Evolutionary conservation across 805 yeast genomes (phyloP).

Genomic region (Saccharomycopsis amapae): DNA sequence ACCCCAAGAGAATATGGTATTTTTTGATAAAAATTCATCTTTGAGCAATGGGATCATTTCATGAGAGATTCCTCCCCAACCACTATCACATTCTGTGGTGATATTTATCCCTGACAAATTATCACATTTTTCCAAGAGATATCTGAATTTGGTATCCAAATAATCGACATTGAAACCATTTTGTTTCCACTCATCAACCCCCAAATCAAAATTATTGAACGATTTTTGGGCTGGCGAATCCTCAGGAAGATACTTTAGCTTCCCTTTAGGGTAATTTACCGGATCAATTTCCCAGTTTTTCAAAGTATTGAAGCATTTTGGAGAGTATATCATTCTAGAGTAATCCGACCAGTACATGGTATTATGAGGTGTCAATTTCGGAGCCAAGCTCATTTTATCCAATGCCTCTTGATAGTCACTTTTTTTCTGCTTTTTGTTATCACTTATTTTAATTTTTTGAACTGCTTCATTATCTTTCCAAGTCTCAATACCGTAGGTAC

Average conservation of each 20-base stretch:
- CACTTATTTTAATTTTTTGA: constrained; percentile 27
- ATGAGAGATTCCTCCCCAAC: constrained; percentile 76
- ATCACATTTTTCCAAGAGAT: constrained; percentile 69
- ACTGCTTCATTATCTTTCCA: constrained; percentile 14
- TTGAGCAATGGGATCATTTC: constrained; percentile 45
- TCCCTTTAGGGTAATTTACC: constrained; percentile 26
- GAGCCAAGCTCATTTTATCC: constrained; percentile 37
- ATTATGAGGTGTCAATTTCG: constrained; percentile 29
- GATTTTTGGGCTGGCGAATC: constrained; percentile 24
- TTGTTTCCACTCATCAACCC: constrained; percentile 50
- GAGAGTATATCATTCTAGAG: constrained; percentile 57
- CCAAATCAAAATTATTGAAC: constrained; percentile 47
- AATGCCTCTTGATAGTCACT: constrained; percentile 59
- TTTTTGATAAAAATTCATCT: constrained; percentile 57
- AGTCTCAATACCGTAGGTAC: constrained; percentile 25
- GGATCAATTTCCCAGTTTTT: constrained; percentile 54
- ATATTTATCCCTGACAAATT: constrained; percentile 62
- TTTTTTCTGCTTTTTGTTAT: constrained; percentile 35
- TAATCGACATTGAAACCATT: constrained; percentile 38
- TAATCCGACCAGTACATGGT: constrained; percentile 78
- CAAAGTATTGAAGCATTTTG: constrained; percentile 48
- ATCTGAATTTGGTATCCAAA: constrained; percentile 53
- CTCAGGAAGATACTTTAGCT: constrained; percentile 23
- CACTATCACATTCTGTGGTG: constrained; percentile 62
- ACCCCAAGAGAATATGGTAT: constrained; percentile 42